Evolutionary conservation across 2,329 filamentous ascomycete genomes (phyloP), one percentile per base, ranked within the genome.

Genomic region (Fusarium sp.): DNA sequence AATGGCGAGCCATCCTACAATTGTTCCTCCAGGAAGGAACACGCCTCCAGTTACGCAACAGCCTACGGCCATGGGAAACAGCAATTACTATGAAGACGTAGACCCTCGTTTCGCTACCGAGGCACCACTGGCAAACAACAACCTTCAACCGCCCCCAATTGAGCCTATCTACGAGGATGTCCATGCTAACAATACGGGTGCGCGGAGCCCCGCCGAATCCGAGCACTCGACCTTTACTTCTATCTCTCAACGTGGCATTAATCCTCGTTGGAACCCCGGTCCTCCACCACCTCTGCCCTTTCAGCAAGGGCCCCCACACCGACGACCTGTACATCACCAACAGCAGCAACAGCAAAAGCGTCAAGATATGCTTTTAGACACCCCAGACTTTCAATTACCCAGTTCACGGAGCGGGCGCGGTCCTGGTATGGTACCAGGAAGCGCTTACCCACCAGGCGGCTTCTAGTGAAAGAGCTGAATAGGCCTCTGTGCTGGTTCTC

Each of bases 181-280:
- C 38, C 87, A 87, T 45, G 86, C 69, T 34, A 73, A 87, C 69
- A 77, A 77, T 32, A 76, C 80, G 30, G 86, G 86, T 46, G 81
- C 87, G 47, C 87, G 92, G 74, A 95, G 90, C 74, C 94, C 92
- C 32, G 88, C 90, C 30, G 88, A 90, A 74, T 95, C 92, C 67
- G 93, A 97, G 76, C 87, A 89, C 25, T 95, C 91, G 47, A 92
- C 92, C 73, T 98, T 97, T 80, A 98, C 95, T 2, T 96, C 92
- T 13, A 91, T 98, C 47, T 95, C 92, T 1, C 94, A 98, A 80
- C 88, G 95, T 34, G 92, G 92, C 2, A 84, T 98, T 58, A 98
- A 98, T 78, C 95, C 94, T 9, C 90, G 91, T 65, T 98, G 95
- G 94, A 88, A 92, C 67, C 88, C 87, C 4, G 83, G 85, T 30